Percentiles rank a stretch among this genome's conserved stretches.
These are phyloP conservation scores for Trichocladium uniseriatum DNA, from an alignment of 495 filamentous ascomycete genomes.

Conservation along the genomic window DNA sequence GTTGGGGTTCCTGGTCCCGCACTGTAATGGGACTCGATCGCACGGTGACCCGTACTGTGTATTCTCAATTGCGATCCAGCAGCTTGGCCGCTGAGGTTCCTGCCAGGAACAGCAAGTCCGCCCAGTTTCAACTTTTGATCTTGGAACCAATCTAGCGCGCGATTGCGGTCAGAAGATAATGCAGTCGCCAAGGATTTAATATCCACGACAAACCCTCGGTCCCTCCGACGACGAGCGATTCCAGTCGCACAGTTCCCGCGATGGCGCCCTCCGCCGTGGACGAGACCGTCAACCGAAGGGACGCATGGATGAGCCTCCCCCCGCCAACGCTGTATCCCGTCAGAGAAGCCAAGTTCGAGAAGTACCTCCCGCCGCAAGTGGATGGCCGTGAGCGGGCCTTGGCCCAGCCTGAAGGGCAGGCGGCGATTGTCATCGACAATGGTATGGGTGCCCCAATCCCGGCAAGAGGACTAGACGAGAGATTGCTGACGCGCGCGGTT, in stretches of 20 bases:
- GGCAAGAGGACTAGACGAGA: background rate
- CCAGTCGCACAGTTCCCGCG: background rate
- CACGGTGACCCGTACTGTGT: no score
- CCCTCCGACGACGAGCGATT: background rate
- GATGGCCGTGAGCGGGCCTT: constrained; percentile 59
- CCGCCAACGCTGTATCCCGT: constrained; percentile 41
- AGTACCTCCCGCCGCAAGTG: constrained; percentile 55
- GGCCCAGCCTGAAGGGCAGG: constrained; percentile 33
- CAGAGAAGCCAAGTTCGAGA: constrained; percentile 71
- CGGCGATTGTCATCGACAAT: constrained; percentile 96
- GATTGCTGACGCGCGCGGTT: constrained; percentile 2
- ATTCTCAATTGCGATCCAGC: no score
- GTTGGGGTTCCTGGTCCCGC: no score
- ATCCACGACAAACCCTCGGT: no score
- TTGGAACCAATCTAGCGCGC: no score
- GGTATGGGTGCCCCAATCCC: constrained; percentile 42
- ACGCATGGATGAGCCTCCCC: constrained; percentile 34
- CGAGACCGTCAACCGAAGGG: constrained; percentile 24
- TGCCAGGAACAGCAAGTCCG: no score
- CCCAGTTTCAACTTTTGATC: no score
- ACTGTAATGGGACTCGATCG: no score
- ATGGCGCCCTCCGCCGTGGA: constrained; percentile 41
- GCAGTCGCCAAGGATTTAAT: no score
- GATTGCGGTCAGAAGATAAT: no score
- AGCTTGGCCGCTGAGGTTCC: no score